A percentile compares a stretch with the other conserved stretches of the same genome.
Conservation (phyloP, 257 asterid genomes). For the Agastache rugosa region DNA sequence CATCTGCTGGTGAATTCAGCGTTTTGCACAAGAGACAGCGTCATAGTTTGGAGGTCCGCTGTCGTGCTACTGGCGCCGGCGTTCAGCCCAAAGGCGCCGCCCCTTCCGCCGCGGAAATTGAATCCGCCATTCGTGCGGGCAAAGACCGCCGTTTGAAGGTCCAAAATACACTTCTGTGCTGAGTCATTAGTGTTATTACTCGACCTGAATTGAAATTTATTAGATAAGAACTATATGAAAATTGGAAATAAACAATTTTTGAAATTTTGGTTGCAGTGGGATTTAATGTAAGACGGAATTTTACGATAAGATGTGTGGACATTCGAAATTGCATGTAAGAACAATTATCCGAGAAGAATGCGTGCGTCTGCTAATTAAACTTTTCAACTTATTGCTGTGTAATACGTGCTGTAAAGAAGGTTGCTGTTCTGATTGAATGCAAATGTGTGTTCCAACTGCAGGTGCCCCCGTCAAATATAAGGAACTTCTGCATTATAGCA, state of each 20-base stretch:
- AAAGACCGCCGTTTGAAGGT: slow-evolving; percentile 89
- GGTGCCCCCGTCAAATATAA: slow-evolving; percentile 82
- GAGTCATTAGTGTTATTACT: background rate
- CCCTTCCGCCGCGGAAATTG: slow-evolving; percentile 47
- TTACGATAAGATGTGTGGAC: background rate
- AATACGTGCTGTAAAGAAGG: slow-evolving; percentile 10
- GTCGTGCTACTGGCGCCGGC: slow-evolving; percentile 56
- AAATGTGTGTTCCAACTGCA: slow-evolving; percentile 34
- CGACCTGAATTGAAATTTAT: background rate
- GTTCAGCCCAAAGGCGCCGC: slow-evolving; percentile 42
- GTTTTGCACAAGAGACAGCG: slow-evolving; percentile 38
- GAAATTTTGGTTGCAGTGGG: background rate
- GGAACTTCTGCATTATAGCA: slow-evolving; percentile 93
- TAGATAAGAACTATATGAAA: background rate
- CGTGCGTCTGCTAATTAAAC: background rate
- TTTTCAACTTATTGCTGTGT: background rate
- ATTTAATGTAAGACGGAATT: background rate
- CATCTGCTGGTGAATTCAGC: slow-evolving; percentile 18
- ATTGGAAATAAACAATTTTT: background rate
- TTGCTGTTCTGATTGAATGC: slow-evolving; percentile 11
- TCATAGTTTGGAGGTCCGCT: slow-evolving; percentile 39
- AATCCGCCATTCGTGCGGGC: slow-evolving; percentile 62
- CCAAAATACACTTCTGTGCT: background rate
- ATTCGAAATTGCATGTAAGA: background rate
- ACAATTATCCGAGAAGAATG: background rate